Evolutionary conservation across 805 yeast species (phyloP), one percentile per base, ranked within the genome.

Genomic region (Candida mattraensis): DNA sequence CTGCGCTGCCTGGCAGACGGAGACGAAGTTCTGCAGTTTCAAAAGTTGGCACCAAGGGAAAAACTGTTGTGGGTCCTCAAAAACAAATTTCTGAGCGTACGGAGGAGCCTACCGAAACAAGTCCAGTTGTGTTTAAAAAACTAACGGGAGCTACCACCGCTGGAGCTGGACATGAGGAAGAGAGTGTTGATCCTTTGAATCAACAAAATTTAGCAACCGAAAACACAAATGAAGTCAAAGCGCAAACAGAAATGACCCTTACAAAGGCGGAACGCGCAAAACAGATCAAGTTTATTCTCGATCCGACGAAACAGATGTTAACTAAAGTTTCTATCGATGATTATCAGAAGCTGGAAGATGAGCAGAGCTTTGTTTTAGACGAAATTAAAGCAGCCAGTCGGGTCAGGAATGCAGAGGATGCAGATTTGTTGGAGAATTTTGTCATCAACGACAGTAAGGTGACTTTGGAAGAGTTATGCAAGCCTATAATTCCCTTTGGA

Each of bases 401-500:
- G 50, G 45, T 69, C 41, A 43, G 72, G 47, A 31, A 48, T 24
- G 48, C 47, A 9, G 70, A 66, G 16, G 61, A 58, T 17, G 64
- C 66, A n/a, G 59, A 68, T 6, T 55, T 70, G 19, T 66, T 66
- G 13, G 60, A 69, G 12, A 56, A 67, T 11, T 67, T 60, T 28
- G 46, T 61, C 6, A 63, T 84, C 23, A 77, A 79, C 50, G 74
- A 74, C 27, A 69, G 71, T 1, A 56, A 55, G 17, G 74, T 84
- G 54, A 78, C 78, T 0, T 72, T 85, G 76, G 78, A 73, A 3
- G 91, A 84, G 39, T 61, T 85, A 33, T 84, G 93, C 60, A 80
- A 73, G 47, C 86, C 83, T 3, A 54, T 66, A 8, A 56, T 84
- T 15, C 84, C 85, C 4, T 70, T 85, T 48, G 94, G 94, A 9